Evolutionary conservation across 495 filamentous ascomycete genomes (phyloP), one percentile per base, ranked within the genome.

Genomic region (Trichoderma erinaceum): DNA sequence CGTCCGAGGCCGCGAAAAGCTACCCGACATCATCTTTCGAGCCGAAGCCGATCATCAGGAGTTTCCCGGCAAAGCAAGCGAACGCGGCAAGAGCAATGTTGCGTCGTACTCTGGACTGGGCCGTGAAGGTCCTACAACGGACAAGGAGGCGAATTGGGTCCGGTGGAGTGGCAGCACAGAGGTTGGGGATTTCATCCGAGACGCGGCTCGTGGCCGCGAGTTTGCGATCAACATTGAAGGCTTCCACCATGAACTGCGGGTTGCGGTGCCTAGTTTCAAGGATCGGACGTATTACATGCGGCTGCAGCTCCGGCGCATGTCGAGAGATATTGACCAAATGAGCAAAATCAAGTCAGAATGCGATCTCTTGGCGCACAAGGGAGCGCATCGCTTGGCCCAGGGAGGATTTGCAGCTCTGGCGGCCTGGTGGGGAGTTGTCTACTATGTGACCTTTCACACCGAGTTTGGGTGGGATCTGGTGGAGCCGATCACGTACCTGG

Each of bases 151-250:
- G 70, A 81, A 84, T 27, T 93, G 93, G 79, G 91, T 97, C 0
- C 90, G 92, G n/a, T 98, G 94, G 94, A 92, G 90, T 23, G 85
- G 86, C 48, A 88, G 87, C 18, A 97, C 93, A 12, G 94, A 97
- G 71, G 88, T 98, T 35, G 94, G 93, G 12, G 93, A 97, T 78
- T 98, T 98, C 76, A 92, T 98, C 69, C 90, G 92, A 5, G 94
- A 97, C 72, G 93, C 94, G 0, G 89, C 93, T 4, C 83, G 92
- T 0, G 89, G 88, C 0, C 82, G 89, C 63, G 91, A 96, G 72
- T 98, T 98, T 74, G 87, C 89, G 27, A 84, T 97, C 27, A 88
- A 90, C 67, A 90, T 98, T 70, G 88, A 95, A 72, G 90, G 90
- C 0, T 84, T 87, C 38, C 77, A 84, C 8, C 70, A 82, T 15